phyloP scores from a whole-genome alignment of 2,329 filamentous ascomycete genomes.

The Colletotrichum tanaceti region DNA sequence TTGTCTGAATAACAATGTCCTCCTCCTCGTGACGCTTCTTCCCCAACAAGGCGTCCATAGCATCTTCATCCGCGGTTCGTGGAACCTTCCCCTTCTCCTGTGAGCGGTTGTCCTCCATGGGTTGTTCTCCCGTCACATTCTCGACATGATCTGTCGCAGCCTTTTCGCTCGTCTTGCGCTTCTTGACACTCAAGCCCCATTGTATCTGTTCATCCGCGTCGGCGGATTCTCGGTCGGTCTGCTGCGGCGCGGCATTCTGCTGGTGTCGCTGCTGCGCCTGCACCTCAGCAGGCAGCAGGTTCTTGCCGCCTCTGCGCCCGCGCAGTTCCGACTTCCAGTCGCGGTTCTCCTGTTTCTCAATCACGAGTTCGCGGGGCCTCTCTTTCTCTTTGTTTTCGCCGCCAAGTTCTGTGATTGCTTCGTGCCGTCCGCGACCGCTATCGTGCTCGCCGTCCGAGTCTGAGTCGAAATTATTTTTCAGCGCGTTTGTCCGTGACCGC shows the following conservation, averaged over 20 bases:
- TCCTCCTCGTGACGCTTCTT: constrained; percentile 58
- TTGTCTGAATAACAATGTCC: constrained; percentile 65
- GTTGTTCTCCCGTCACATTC: not conserved
- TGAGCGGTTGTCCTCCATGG: constrained; percentile 3
- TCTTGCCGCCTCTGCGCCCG: constrained; percentile 62
- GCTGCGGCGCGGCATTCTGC: constrained; percentile 48
- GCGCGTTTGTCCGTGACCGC: constrained; percentile 56
- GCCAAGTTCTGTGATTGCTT: constrained; percentile 64
- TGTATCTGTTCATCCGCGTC: constrained; percentile 66
- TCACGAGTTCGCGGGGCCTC: constrained; percentile 61
- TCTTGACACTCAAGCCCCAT: constrained; percentile 63
- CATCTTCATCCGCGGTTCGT: constrained; percentile 58
- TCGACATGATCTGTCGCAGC: constrained; percentile 44
- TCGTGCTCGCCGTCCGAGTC: constrained; percentile 48
- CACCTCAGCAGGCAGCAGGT: constrained; percentile 67
- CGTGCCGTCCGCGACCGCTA: constrained; percentile 49
- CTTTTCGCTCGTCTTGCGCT: constrained; percentile 68
- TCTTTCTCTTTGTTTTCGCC: constrained; percentile 54
- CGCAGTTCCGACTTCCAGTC: constrained; percentile 71
- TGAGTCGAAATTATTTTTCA: constrained; percentile 58
- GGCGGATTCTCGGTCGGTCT: constrained; percentile 51
- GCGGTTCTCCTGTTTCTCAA: constrained; percentile 67
- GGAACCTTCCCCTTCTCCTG: constrained; percentile 21
- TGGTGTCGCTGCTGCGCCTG: constrained; percentile 58
- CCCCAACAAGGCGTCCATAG: constrained; percentile 74